These are phyloP conservation scores for Pseudocercospora crystallina DNA, from an alignment of 2,329 filamentous ascomycete species.

Conservation along the genomic window DNA sequence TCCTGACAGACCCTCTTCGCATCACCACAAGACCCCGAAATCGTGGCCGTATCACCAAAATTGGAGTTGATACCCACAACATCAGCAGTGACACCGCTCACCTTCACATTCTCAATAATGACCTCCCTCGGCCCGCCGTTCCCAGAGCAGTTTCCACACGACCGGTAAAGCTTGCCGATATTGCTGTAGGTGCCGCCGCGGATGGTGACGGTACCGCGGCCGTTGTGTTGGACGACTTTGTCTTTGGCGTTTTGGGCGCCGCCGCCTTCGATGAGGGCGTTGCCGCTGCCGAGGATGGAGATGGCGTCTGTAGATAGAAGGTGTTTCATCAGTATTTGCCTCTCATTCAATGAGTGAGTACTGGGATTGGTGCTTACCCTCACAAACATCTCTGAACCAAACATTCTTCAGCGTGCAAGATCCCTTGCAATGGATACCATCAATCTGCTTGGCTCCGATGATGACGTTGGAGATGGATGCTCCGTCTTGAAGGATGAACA, in stretches of 20 bases:
- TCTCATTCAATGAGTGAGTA: background rate
- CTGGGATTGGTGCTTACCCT: conserved; percentile 31
- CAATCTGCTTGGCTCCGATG: conserved; percentile 53
- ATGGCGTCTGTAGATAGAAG: conserved; percentile 31
- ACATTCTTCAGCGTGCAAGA: conserved; percentile 49
- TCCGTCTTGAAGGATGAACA: conserved; percentile 55
- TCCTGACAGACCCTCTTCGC: conserved; percentile 21
- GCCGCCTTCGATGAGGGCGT: conserved; percentile 38
- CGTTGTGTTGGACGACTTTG: conserved; percentile 48
- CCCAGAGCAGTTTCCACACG: conserved; percentile 52
- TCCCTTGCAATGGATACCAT: conserved; percentile 54
- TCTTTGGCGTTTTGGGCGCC: conserved; percentile 41
- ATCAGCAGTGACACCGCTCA: conserved; percentile 21
- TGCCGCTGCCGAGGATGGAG: conserved; percentile 38
- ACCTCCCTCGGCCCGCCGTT: conserved; percentile 24
- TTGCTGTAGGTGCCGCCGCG: conserved; percentile 46
- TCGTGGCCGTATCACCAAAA: conserved; percentile 20
- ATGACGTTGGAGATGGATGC: conserved; percentile 55
- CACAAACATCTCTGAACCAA: conserved; percentile 46
- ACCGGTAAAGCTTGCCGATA: conserved; percentile 52
- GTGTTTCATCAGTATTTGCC: background rate
- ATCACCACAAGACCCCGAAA: conserved; percentile 19
- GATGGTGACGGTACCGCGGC: conserved; percentile 40
- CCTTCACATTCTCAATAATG: conserved; percentile 17
- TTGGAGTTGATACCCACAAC: conserved; percentile 19